Evolutionary conservation across 331 rosid species (phyloP).

Genomic region (Telfairia occidentalis): DNA sequence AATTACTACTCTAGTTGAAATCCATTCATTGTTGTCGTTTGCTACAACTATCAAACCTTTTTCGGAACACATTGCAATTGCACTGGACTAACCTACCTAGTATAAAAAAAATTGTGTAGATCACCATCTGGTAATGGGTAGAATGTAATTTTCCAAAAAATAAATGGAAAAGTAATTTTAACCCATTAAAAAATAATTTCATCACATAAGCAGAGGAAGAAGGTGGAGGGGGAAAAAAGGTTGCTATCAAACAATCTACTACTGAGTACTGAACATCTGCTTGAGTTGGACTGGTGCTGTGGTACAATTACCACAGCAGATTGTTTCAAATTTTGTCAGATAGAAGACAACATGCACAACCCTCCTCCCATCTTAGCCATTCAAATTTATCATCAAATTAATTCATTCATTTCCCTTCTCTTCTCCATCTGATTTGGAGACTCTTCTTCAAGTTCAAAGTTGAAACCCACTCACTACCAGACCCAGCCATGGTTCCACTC

Average conservation of each 20-base stretch:
- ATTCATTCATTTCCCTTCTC: not conserved
- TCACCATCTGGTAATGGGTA: too few relatives aligned
- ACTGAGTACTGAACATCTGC: slow-evolving; percentile 1
- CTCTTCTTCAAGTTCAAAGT: not conserved
- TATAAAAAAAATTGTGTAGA: too few relatives aligned
- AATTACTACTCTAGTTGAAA: too few relatives aligned
- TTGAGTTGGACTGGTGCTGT: slow-evolving; percentile 37
- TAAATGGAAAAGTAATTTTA: too few relatives aligned
- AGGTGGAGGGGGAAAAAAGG: not conserved
- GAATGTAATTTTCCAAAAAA: too few relatives aligned
- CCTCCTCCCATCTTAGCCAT: not conserved
- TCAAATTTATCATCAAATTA: not conserved
- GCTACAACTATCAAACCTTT: too few relatives aligned
- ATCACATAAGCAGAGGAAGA: not conserved
- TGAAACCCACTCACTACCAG: not conserved
- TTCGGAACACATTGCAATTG: too few relatives aligned
- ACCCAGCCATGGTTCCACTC: slow-evolving; percentile 19
- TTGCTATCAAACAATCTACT: slow-evolving; percentile 8
- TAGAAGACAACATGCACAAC: not conserved
- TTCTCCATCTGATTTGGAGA: not conserved
- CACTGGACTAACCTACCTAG: too few relatives aligned
- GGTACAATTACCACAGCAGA: slow-evolving; percentile 40
- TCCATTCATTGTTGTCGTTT: too few relatives aligned
- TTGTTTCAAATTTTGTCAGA: slow-evolving; percentile 33
- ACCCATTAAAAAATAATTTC: too few relatives aligned